Evolutionary conservation across 805 yeast species (phyloP).

Genomic region (Myxozyma udenii): DNA sequence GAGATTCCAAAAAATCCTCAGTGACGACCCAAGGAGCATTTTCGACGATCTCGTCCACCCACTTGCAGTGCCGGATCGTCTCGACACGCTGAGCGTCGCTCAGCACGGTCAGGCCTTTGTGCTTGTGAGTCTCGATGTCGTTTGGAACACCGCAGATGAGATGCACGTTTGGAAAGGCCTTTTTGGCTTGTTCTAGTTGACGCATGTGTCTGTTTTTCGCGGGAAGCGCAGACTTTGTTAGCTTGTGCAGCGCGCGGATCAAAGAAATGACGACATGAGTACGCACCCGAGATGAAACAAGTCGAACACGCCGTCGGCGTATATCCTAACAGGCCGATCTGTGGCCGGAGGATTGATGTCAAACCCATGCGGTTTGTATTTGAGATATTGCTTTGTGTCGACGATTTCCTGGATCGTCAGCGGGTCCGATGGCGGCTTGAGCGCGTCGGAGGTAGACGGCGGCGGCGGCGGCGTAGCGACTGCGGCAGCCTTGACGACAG

Average conservation of each 20-base stretch:
- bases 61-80: conserved; percentile 84
- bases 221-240: no score
- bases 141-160: conserved; percentile 90
- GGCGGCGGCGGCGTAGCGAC: no score
- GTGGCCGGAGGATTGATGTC: conserved; percentile 73
- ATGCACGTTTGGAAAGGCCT: conserved; percentile 77
- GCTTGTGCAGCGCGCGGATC: not conserved
- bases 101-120: conserved; percentile 90
- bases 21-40: conserved; percentile 95
- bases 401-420: conserved; percentile 17
- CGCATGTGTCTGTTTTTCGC: conserved; percentile 66
- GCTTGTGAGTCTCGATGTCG: conserved; percentile 83
- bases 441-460: no score
- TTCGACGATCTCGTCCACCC: conserved; percentile 97
- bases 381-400: conserved; percentile 22
- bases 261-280: not conserved
- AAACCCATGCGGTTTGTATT: conserved; percentile 21
- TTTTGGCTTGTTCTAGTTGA: conserved; percentile 94
- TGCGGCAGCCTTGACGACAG: no score
- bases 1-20: conserved; percentile 70
- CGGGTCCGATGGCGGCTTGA: no score
- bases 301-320: conserved; percentile 98
- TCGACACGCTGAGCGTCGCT: conserved; percentile 86
- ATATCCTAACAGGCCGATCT: conserved; percentile 85
- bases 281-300: conserved; percentile 77